phyloP scores from a whole-genome alignment of 805 yeast genomes.

The Kuraishia cidri region DNA sequence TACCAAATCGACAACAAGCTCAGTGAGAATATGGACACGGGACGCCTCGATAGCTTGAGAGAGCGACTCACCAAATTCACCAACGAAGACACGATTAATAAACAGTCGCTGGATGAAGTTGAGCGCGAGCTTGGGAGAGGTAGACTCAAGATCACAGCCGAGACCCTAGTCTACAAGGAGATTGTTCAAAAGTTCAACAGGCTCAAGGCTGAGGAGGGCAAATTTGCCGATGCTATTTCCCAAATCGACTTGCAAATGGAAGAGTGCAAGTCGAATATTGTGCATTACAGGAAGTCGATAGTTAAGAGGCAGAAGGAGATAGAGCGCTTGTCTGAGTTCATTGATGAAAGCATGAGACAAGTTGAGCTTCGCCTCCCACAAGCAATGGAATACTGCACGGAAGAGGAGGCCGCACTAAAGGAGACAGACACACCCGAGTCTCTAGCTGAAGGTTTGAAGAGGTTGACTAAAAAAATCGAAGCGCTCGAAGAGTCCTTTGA shows the following conservation, averaged over 20 bases:
- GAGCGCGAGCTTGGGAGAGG: background rate
- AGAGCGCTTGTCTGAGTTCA: constrained; percentile 15
- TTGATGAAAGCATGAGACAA: constrained; percentile 16
- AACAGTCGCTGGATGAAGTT: background rate
- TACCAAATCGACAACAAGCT: background rate
- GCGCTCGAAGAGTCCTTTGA: constrained; percentile 48
- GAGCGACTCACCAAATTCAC: too few species aligned
- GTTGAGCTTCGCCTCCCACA: constrained; percentile 11
- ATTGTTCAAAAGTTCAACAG: background rate
- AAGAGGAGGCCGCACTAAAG: constrained; percentile 32
- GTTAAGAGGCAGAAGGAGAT: constrained; percentile 13
- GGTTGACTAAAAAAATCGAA: constrained; percentile 34
- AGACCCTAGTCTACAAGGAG: background rate
- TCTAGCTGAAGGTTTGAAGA: constrained; percentile 38
- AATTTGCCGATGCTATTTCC: background rate
- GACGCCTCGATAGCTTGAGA: background rate
- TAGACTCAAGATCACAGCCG: background rate
- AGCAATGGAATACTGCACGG: constrained; percentile 34
- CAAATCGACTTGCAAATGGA: background rate
- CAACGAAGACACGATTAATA: background rate
- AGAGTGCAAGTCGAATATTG: too few species aligned
- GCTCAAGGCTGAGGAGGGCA: background rate
- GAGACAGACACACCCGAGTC: constrained; percentile 30
- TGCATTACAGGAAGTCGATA: constrained; percentile 1
- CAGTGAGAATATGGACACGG: background rate